Base-by-base conservation (phyloP, 306 rosid genomes). In the Medicago lupulina region DNA sequence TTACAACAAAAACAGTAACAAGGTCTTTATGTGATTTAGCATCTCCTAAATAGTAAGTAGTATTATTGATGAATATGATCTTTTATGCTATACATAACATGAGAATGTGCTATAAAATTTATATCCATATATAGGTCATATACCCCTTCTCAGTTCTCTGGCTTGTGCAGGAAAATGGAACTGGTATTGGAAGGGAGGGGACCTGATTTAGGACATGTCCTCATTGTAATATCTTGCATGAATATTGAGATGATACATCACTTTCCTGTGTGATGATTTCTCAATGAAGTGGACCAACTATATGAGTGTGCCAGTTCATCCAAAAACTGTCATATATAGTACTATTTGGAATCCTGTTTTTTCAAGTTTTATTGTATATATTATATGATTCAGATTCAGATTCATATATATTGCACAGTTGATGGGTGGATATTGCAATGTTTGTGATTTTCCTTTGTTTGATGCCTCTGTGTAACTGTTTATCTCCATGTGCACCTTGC, bases 401-500 rank as follows among this genome's bases (percentile, higher is more conserved):
- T 40, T 18, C 17, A 65, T 11, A 17, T 6, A 40, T 18, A 17
- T 6, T 65, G 12, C 10, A 40, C 17, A 40, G 71, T 65, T 65
- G 70, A 65, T 17, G 31, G n/a, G 2, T 65, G 69, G 28, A 28
- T 28, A 63, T 64, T 64, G 49, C 14, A 38, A n/a, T 68, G 64
- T 58, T 58, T 58, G 64, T 58, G 77, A 19, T 61, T 53, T 23
- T 55, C 41, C 19, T 61, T 79, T 75, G 69, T 74, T 74, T 64
- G 72, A 71, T 75, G 57, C 55, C 68, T 23, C 28, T 79, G n/a
- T 46, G 34, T 70, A 53, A 68, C 74, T 50, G 73, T 83, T 75
- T 61, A n/a, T 61, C 61, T 57, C 81, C 81, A 85, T 75, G 85
- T 81, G 88, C 83, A 23, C 19, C 67, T 85, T 75, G 70, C 85